A percentile compares a stretch with the other conserved stretches of the same genome.
Conservation (phyloP, 805 yeast genomes). For the Candida morakotiae region DNA sequence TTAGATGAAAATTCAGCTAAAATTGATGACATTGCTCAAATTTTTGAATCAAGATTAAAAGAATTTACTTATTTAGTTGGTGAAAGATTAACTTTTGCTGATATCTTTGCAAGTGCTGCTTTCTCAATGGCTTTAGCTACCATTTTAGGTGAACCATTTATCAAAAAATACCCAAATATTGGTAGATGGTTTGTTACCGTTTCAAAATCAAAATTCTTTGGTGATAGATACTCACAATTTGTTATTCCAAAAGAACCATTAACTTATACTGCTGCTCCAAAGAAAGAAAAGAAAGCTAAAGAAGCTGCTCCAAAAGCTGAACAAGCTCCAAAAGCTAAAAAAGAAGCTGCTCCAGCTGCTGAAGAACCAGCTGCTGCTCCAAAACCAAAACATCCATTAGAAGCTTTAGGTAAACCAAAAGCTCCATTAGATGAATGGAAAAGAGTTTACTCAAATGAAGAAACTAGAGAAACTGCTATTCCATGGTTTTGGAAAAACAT, state of each 20-base stretch:
- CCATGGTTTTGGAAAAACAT: slow-evolving; percentile 97
- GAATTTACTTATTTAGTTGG: slow-evolving; percentile 67
- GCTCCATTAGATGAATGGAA: slow-evolving; percentile 88
- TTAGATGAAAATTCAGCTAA: slow-evolving; percentile 44
- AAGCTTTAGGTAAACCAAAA: slow-evolving; percentile 68
- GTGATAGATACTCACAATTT: slow-evolving; percentile 45
- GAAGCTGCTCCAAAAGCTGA: slow-evolving; percentile 30
- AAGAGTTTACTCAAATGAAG: slow-evolving; percentile 94
- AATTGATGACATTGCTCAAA: slow-evolving; percentile 34
- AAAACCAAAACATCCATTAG: slow-evolving; percentile 91
- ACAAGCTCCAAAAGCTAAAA: slow-evolving; percentile 38
- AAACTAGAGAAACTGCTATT: slow-evolving; percentile 87
- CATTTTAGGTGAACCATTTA: slow-evolving; percentile 64
- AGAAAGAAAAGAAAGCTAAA: slow-evolving; percentile 59
- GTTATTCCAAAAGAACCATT: slow-evolving; percentile 61
- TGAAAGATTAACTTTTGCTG: slow-evolving; percentile 55
- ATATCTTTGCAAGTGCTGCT: slow-evolving; percentile 49
- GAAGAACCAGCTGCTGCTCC: slow-evolving; percentile 51
- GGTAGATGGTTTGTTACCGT: slow-evolving; percentile 71
- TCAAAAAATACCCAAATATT: slow-evolving; percentile 55
- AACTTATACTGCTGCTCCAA: slow-evolving; percentile 68
- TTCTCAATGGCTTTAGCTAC: slow-evolving; percentile 51
- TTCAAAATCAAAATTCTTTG: slow-evolving; percentile 41
- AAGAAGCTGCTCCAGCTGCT: slow-evolving; percentile 25
- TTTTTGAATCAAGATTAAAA: slow-evolving; percentile 55